Evolutionary conservation across 306 rosid species (phyloP), one percentile per base, ranked within the genome.

Genomic region (Quercus variabilis): DNA sequence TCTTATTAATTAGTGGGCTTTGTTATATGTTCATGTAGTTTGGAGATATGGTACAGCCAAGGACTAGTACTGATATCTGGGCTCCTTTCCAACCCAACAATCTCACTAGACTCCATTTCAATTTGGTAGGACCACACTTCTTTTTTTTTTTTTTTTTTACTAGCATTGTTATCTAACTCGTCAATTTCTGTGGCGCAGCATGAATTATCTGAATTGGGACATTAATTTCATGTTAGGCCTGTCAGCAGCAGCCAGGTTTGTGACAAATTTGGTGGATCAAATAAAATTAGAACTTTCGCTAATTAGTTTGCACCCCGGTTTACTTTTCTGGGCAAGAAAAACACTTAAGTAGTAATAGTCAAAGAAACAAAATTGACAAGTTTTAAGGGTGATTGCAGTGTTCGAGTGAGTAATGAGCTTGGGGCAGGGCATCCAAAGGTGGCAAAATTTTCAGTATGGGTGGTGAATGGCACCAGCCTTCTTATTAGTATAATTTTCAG

Each of bases 1-100:
- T 46, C 3, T 46, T 49, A 12, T 1, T 46, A 46, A 46, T 31
- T 28, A 51, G 17, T 62, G 41, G 55, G 20, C 25, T 82, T 20
- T 70, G 12, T 28, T 17, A 57, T 75, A 74, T 59, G 51, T 74
- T 69, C 19, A 19, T 84, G 87, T 62, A 86, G 92, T 78, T 89
- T 93, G 91, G 97, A 93, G 92, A 88, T 89, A 88, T 93, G 97
- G 94, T 93, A 91, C 85, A 85, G 14, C 80, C 97, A 89, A 30
- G 92, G 92, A 60, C 89, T 93, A 14, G 91, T 90, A 51, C 88
- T 89, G 54, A 81, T 93, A 81, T 91, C 96, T 79, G 97, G 97
- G 57, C 79, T 93, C 6, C 94, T 89, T 51, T 15, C 83, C 25
- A 77, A 88, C 80, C 97, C 94, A 12, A 88, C 92, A 19, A 20